Base-by-base conservation (phyloP, 805 yeast species). In the Pichia thaimueangensis region DNA sequence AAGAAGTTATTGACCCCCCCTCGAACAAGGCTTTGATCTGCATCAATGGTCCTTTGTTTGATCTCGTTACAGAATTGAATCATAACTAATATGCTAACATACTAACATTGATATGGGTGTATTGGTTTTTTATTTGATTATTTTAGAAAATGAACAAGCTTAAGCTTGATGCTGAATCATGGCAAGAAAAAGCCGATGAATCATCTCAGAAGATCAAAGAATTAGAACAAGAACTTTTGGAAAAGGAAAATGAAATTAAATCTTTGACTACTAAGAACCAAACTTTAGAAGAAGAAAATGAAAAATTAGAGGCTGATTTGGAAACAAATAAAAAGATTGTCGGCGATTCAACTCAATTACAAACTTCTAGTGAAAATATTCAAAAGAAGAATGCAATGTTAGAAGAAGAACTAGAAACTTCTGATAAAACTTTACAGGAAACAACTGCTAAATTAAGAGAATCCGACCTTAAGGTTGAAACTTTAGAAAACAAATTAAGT, bases 101-200 rank as follows among this genome's bases (percentile, higher is more conserved):
- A 35, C 37, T 35, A 25, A 35, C 37, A 23, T 10, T n/a, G n/a
- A n/a, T n/a, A n/a, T n/a, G n/a, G n/a, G n/a, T n/a, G n/a, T n/a
- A n/a, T n/a, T n/a, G n/a, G n/a, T n/a, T n/a, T n/a, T n/a, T n/a
- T n/a, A n/a, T 31, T 21, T 16, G 17, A 15, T 9, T 8, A 6
- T 19, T 24, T 11, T 10, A 15, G 94, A 88, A 87, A 78, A 73
- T 88, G 71, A 82, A 72, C 74, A 80, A 80, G 68, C 80, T 93
- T 67, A 89, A 91, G 70, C 73, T 86, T 58, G 97, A 93, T 64
- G 91, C 96, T 54, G 98, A 93, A 72, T 73, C 82, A 57, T 94
- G 98, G 87, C 96, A 91, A 73, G 96, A 87, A 65, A 86, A 88
- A 73, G 82, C 93, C 48, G 98, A 93, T 60, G 96, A 86, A 58